Percentiles rank a stretch among this genome's conserved stretches.
Conservation (phyloP, 257 asterid genomes). For the Coffea eugenioides region DNA sequence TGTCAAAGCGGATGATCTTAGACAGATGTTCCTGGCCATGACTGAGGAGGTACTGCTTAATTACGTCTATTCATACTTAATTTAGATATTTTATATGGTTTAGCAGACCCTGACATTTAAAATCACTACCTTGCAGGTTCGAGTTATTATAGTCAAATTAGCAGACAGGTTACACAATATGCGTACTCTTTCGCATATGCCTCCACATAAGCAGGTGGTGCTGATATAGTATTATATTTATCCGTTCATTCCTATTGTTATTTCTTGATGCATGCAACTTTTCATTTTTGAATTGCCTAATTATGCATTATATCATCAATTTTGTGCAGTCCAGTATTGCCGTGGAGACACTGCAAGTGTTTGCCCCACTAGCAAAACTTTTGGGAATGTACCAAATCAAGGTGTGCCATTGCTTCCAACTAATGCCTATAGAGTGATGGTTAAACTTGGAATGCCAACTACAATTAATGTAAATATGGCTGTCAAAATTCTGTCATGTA, state of each 20-base stretch:
- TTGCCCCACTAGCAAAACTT: conserved; percentile 91
- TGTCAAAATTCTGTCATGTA: neutral
- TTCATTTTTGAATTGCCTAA: conserved; percentile 15
- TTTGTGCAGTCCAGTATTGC: conserved; percentile 80
- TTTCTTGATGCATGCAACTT: neutral
- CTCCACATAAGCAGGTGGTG: conserved; percentile 90
- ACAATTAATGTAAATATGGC: neutral
- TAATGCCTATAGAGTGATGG: neutral
- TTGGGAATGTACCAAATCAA: conserved; percentile 93
- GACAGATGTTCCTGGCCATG: conserved; percentile 97
- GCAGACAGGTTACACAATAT: conserved; percentile 96
- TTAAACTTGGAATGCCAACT: neutral
- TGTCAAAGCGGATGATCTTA: conserved; percentile 96
- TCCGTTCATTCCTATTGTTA: conserved; percentile 8
- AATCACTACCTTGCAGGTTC: conserved; percentile 56
- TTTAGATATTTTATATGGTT: conserved; percentile 7
- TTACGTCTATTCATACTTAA: neutral
- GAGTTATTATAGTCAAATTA: conserved; percentile 88
- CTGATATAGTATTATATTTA: conserved; percentile 8
- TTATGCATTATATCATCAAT: conserved; percentile 5
- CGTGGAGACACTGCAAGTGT: conserved; percentile 85
- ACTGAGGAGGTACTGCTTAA: conserved; percentile 70
- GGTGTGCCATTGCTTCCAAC: conserved; percentile 34
- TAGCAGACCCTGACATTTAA: conserved; percentile 21
- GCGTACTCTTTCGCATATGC: conserved; percentile 98